A percentile compares a stretch with the other conserved stretches of the same genome.
These are phyloP conservation scores for Gloeostereum incarnatum DNA, from an alignment of 768 basidiomycete species.

Conservation along the genomic window DNA sequence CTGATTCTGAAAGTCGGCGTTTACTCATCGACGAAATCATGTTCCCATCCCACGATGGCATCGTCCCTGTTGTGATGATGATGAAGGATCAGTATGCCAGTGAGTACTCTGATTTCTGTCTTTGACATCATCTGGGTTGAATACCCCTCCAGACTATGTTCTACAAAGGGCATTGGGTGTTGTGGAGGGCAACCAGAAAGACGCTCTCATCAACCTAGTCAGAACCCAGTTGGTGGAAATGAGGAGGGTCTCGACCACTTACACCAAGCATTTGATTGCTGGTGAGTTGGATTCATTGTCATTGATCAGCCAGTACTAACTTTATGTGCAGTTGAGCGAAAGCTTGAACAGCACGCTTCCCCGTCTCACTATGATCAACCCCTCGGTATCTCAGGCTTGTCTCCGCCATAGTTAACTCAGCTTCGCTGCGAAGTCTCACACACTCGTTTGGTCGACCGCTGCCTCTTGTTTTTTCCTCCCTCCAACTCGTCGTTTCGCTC, in stretches of 20 bases:
- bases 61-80: slow-evolving; percentile 59
- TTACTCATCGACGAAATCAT: slow-evolving; percentile 79
- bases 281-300: slow-evolving; percentile 35
- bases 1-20: slow-evolving; percentile 55
- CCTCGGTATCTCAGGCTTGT: slow-evolving; percentile 4
- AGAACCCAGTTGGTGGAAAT: slow-evolving; percentile 62
- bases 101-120: slow-evolving; percentile 27
- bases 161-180: slow-evolving; percentile 69
- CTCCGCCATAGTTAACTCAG: too few relatives aligned
- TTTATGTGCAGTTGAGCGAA: slow-evolving; percentile 48
- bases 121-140: neutral
- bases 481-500: too few relatives aligned
- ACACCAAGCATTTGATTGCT: slow-evolving; percentile 74
- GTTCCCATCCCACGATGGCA: slow-evolving; percentile 50
- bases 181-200: slow-evolving; percentile 66
- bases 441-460: too few relatives aligned
- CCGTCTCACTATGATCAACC: slow-evolving; percentile 13
- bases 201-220: slow-evolving; percentile 50
- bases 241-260: slow-evolving; percentile 61
- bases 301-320: neutral
- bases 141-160: slow-evolving; percentile 58
- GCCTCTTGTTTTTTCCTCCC: too few relatives aligned
- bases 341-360: slow-evolving; percentile 41
- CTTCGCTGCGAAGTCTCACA: too few relatives aligned
- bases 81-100: slow-evolving; percentile 89